These are phyloP conservation scores for Tanacetum coccineum DNA, from an alignment of 129 eudicot species.

Conservation along the genomic window DNA sequence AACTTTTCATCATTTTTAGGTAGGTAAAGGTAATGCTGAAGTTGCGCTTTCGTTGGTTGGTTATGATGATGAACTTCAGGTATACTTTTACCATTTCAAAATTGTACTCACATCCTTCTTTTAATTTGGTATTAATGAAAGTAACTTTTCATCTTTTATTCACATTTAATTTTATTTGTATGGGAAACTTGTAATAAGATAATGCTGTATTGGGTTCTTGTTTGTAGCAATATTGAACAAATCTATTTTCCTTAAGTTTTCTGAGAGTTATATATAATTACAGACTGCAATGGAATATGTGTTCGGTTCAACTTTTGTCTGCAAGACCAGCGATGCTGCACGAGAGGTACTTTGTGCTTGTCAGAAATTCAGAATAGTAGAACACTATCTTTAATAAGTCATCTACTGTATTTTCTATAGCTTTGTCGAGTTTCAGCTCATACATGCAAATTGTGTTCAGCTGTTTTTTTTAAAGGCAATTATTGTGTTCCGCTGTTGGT, in stretches of 20 bases:
- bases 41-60: constrained; percentile 92
- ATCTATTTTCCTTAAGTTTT: constrained; percentile 10
- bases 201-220: not conserved
- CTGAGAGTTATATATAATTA: constrained; percentile 27
- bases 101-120: too few relatives aligned
- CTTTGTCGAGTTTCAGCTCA: not conserved
- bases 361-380: not conserved
- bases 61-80: constrained; percentile 79
- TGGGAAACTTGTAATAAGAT: not conserved
- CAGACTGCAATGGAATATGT: constrained; percentile 98
- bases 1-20: constrained; percentile 39
- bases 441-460: constrained; percentile 6
- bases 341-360: constrained; percentile 53
- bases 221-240: not conserved
- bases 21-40: constrained; percentile 91
- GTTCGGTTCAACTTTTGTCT: constrained; percentile 91
- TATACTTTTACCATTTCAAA: constrained; percentile 20
- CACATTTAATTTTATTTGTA: constrained; percentile 14
- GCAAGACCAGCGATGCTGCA: constrained; percentile 87
- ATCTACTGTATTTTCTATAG: not conserved
- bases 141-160: constrained; percentile 16
- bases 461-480: not conserved
- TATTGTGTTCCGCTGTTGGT: not conserved
- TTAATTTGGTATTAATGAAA: not conserved
- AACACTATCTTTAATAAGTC: not conserved